Conservation (phyloP, 768 basidiomycete genomes). For the Auricularia sp. region DNA sequence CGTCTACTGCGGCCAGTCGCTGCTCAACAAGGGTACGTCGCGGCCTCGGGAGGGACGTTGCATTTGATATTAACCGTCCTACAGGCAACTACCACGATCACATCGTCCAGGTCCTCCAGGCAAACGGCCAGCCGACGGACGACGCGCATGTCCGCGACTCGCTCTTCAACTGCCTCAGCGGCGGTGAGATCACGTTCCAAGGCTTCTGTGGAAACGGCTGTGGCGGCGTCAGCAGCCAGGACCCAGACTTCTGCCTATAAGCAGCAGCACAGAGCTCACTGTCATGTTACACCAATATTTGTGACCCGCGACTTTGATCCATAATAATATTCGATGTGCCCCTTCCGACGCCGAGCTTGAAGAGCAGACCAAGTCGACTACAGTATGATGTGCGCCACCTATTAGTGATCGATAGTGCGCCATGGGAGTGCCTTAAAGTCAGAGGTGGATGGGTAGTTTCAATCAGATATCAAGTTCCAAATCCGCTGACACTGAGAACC, state of each 20-base stretch:
- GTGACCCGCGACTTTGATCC: no score
- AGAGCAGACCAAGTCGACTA: no score
- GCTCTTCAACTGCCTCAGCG: neutral
- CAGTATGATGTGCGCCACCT: no score
- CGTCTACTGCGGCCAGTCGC: neutral
- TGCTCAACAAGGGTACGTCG: neutral
- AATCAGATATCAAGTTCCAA: no score
- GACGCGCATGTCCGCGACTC: neutral
- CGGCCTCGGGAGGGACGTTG: neutral
- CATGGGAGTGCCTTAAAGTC: no score
- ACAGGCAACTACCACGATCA: neutral
- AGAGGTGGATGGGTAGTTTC: no score
- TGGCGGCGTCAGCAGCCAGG: neutral
- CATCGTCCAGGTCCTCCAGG: neutral
- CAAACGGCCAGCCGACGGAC: neutral
- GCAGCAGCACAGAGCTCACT: no score
- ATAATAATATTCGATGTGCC: no score
- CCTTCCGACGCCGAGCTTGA: no score
- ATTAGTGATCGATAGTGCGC: no score
- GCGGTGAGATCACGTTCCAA: neutral
- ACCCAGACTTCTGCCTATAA: neutral
- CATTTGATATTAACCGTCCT: neutral
- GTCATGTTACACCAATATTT: no score
- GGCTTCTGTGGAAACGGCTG: neutral
- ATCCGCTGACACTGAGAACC: no score